phyloP scores from a whole-genome alignment of 2,329 filamentous ascomycete genomes.

The Fusarium sacchari region DNA sequence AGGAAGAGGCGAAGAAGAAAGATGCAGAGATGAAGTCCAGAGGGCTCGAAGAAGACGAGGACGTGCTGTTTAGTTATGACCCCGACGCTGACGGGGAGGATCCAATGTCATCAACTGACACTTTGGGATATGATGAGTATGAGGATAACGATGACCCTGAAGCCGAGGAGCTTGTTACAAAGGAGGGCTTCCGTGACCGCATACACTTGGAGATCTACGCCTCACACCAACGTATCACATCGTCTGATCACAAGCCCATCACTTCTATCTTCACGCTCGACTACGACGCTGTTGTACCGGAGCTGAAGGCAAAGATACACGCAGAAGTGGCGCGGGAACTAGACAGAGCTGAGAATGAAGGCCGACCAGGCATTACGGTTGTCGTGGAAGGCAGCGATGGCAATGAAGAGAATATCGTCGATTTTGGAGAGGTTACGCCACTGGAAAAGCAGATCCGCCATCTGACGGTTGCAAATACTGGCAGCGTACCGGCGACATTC shows the following conservation, averaged over 20 bases:
- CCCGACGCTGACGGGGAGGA: constrained; percentile 77
- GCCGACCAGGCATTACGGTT: constrained; percentile 82
- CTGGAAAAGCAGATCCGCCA: constrained; percentile 71
- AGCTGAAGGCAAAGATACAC: constrained; percentile 84
- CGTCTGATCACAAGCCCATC: constrained; percentile 95
- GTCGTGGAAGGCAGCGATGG: constrained; percentile 72
- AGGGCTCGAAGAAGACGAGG: constrained; percentile 84
- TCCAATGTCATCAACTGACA: constrained; percentile 38
- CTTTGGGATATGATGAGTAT: constrained; percentile 70
- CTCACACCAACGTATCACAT: constrained; percentile 88
- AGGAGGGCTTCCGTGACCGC: constrained; percentile 65
- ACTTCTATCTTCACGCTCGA: constrained; percentile 83
- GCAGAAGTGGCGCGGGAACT: constrained; percentile 88
- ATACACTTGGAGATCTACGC: constrained; percentile 75
- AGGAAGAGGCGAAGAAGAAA: constrained; percentile 72
- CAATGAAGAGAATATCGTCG: constrained; percentile 66
- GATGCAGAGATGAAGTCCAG: constrained; percentile 88
- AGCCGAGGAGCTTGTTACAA: constrained; percentile 62
- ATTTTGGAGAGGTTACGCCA: constrained; percentile 82
- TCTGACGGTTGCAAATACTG: constrained; percentile 92
- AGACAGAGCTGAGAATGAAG: constrained; percentile 92
- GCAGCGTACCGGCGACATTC: constrained; percentile 81
- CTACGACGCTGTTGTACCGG: constrained; percentile 87
- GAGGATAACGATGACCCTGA: constrained; percentile 59
- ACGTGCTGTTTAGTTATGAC: constrained; percentile 89